Evolutionary conservation across 345 rosid genomes (phyloP).

Genomic region (Eucalyptus tenuipes): DNA sequence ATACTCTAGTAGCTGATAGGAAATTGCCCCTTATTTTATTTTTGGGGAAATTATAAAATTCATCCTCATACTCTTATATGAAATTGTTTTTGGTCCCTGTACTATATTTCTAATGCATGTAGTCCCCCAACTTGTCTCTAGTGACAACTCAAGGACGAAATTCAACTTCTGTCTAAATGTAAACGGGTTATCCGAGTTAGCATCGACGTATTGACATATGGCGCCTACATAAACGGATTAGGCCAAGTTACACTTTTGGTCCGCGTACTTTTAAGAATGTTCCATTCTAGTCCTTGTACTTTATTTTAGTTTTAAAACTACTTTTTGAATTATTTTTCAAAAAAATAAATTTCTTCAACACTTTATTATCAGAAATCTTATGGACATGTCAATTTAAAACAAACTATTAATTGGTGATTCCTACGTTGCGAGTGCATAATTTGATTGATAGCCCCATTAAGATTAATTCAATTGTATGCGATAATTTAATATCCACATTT

Average conservation of each 20-base stretch:
- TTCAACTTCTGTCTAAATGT: not conserved
- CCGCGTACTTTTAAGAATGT: not conserved
- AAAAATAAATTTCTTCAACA: not conserved
- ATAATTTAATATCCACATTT: not conserved
- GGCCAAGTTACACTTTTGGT: not conserved
- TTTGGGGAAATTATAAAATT: not conserved
- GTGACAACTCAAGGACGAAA: not conserved
- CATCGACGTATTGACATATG: not conserved
- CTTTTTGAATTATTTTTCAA: not conserved
- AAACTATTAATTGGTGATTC: not conserved
- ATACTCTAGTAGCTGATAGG: not conserved
- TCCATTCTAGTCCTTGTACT: not conserved
- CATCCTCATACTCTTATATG: not conserved
- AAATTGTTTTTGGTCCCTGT: not conserved
- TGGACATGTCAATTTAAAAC: not conserved
- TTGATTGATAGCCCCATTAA: not conserved
- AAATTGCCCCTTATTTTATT: not conserved
- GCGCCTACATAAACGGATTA: not conserved
- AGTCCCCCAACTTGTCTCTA: not conserved
- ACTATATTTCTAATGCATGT: not conserved
- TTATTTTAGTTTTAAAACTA: not conserved
- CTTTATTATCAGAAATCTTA: not conserved
- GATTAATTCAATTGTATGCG: not conserved
- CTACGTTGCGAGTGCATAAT: not conserved
- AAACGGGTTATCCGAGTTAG: not conserved